A percentile compares a stretch with the other conserved stretches of the same genome.
Evolutionary conservation across 2,329 filamentous ascomycete genomes (phyloP).

Genomic region (Daldinia eschscholtzii): DNA sequence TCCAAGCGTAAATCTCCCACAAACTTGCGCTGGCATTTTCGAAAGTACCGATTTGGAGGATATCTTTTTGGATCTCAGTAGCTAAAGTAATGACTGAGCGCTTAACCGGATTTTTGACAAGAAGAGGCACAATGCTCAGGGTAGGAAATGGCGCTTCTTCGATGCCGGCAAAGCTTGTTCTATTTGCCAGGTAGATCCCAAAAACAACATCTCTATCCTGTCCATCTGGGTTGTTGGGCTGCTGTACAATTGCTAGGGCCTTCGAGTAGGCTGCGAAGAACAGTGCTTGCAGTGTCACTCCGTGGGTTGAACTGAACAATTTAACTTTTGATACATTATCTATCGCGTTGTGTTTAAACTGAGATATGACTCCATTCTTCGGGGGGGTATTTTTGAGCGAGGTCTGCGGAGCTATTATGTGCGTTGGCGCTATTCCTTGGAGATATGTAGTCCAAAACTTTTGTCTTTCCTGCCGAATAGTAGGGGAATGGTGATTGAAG

Average conservation of each 20-base stretch:
- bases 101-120: slow-evolving; percentile 58
- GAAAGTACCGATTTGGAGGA: slow-evolving; percentile 69
- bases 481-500: slow-evolving; percentile 38
- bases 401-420: neutral
- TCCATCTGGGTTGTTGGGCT: neutral
- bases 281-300: slow-evolving; percentile 77
- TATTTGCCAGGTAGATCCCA: slow-evolving; percentile 87
- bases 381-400: neutral
- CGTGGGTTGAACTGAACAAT: slow-evolving; percentile 53
- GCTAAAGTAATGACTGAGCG: slow-evolving; percentile 65
- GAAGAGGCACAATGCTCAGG: slow-evolving; percentile 81
- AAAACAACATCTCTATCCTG: slow-evolving; percentile 66
- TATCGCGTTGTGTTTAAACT: slow-evolving; percentile 43
- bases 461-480: slow-evolving; percentile 38
- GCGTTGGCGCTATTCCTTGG: slow-evolving; percentile 27
- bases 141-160: slow-evolving; percentile 72
- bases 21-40: slow-evolving; percentile 72
- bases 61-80: slow-evolving; percentile 73
- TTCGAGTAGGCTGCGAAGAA: slow-evolving; percentile 80
- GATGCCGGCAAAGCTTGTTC: slow-evolving; percentile 66
- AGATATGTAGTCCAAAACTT: slow-evolving; percentile 65
- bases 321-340: slow-evolving; percentile 38
- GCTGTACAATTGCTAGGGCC: slow-evolving; percentile 48
- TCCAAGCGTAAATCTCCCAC: slow-evolving; percentile 81
- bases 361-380: slow-evolving; percentile 22